Conservation (phyloP, 1,139 yeast genomes). For the Kurtzmaniella natalensis region DNA sequence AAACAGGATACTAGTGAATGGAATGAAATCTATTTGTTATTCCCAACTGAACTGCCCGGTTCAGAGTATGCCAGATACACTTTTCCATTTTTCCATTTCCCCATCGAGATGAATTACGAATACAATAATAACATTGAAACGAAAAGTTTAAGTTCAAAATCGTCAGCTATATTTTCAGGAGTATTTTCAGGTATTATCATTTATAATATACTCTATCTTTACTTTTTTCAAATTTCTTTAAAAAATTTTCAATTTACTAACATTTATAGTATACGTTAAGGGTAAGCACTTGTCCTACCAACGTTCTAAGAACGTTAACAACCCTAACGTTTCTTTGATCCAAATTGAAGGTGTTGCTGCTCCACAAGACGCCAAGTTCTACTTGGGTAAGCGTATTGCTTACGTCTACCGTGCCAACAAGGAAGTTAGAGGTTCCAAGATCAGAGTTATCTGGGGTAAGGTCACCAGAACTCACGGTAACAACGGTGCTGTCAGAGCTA, state of each 20-base stretch:
- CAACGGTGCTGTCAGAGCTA: conserved; percentile 98
- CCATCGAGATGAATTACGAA: too few species aligned
- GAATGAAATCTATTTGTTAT: too few species aligned
- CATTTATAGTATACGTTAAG: conserved; percentile 92
- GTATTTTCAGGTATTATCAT: too few species aligned
- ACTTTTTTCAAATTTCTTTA: conserved; percentile 2
- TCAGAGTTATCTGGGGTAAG: conserved; percentile 99
- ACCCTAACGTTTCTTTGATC: conserved; percentile 96
- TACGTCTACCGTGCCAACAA: conserved; percentile 98
- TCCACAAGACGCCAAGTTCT: conserved; percentile 95
- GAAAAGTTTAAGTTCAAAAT: too few species aligned
- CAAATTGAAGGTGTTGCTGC: conserved; percentile 93
- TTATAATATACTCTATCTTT: too few species aligned
- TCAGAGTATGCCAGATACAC: too few species aligned
- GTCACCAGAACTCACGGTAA: conserved; percentile 98
- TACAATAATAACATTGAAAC: too few species aligned
- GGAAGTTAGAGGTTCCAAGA: conserved; percentile 97
- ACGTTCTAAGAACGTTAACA: conserved; percentile 97
- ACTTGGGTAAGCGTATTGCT: conserved; percentile 99
- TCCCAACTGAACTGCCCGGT: too few species aligned
- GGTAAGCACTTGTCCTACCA: conserved; percentile 99
- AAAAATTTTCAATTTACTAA: conserved; percentile 32
- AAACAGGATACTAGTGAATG: too few species aligned
- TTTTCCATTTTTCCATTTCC: too few species aligned
- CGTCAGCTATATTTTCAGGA: too few species aligned